Evolutionary conservation across 768 basidiomycete genomes (phyloP), one percentile per base, ranked within the genome.

Genomic region (Mycena albidolilacea): DNA sequence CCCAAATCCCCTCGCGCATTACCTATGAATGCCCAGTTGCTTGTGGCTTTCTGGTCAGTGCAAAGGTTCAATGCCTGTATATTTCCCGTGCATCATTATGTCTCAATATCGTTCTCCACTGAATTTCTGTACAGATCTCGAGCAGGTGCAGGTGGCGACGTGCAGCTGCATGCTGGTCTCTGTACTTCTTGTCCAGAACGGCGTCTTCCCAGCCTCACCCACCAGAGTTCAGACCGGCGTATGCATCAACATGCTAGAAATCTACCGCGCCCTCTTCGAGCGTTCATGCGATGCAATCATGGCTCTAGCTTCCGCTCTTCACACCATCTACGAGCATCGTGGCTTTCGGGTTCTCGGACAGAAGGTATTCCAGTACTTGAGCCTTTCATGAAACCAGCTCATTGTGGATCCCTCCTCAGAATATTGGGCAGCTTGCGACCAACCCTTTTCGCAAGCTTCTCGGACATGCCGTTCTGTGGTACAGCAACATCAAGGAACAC

Each of bases 261-360:
- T 66, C 10, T 66, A 66, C 21, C 2, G 23, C 23, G 23, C 23
- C 23, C 23, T 23, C 23, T 23, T 23, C 23, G 23, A 23, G 23
- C 23, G 6, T 64, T 83, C 84, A 0, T 85, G 83, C 37, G 79
- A 85, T 66, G 83, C 82, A 7, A 75, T 84, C 41, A 58, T 39
- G 19, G 65, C 55, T 15, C 54, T 67, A 1, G 54, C 65, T n/a
- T 7, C 65, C 15, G 79, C 81, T 0, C 72, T 84, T 5, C 79
- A 80, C 30, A 76, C 72, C 0, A 80, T 81, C 61, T 85, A 85
- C 62, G 66, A 39, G 19, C 59, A 74, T 11, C 74, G 80, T 5
- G 81, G 81, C 1, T 84, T 75, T 52, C 38, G 52, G 0, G 43
- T 78, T 17, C 46, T 4, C 14, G 74, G 0, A 71, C 79, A 64